Conservation (phyloP, 352 stramenopile genomes). For the Pythium coloratum region DNA sequence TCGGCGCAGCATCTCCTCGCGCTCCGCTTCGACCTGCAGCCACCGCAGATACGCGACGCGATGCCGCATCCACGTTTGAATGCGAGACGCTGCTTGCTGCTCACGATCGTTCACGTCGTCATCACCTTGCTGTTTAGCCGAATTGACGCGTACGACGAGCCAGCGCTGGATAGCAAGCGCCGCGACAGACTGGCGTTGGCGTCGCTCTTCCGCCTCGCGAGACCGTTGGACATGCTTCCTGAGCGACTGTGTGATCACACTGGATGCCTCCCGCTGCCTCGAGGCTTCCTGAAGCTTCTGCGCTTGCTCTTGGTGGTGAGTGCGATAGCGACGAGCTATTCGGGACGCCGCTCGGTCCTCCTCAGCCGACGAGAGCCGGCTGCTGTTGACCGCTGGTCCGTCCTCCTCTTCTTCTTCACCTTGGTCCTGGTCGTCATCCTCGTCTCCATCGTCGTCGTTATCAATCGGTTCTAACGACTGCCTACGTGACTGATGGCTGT, state of each 20-base stretch:
- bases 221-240: conserved; percentile 16
- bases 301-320: conserved; percentile 15
- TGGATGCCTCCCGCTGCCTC: conserved; percentile 17
- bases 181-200: conserved; percentile 9
- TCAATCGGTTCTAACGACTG: neutral
- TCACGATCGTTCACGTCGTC: neutral
- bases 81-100: conserved; percentile 2
- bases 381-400: conserved; percentile 2
- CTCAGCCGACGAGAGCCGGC: neutral
- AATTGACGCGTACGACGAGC: conserved; percentile 33
- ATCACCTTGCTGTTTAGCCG: conserved; percentile 1
- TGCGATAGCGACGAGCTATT: conserved; percentile 37
- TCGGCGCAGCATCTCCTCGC: conserved; percentile 9
- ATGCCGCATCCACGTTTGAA: conserved; percentile 24
- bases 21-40: conserved; percentile 21
- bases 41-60: conserved; percentile 19
- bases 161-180: conserved; percentile 44
- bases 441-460: conserved; percentile 13
- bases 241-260: conserved; percentile 20
- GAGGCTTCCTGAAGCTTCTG: conserved; percentile 3
- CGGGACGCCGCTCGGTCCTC: conserved; percentile 29
- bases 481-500: neutral
- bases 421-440: conserved; percentile 19
- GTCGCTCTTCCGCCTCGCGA: conserved; percentile 3
- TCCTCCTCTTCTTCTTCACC: conserved; percentile 25